phyloP scores from a whole-genome alignment of 2,329 filamentous ascomycete genomes.

The Fusarium nodosum region DNA sequence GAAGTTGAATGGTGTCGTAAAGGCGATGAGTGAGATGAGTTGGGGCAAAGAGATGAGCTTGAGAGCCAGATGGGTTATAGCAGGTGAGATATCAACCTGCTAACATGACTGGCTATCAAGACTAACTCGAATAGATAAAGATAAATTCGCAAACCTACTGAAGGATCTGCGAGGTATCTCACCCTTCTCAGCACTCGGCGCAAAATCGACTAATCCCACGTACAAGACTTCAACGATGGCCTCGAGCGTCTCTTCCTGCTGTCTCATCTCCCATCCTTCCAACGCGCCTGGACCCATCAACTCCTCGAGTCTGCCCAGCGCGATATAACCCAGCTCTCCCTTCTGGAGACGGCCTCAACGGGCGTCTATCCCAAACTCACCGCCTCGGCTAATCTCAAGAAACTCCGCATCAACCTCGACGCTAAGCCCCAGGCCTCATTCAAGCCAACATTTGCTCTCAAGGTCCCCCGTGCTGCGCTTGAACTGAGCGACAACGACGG shows the following conservation, averaged over 20 bases:
- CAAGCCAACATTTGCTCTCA: constrained; percentile 59
- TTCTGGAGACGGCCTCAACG: constrained; percentile 59
- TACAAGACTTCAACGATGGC: constrained; percentile 62
- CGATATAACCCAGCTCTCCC: constrained; percentile 58
- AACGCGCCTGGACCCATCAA: constrained; percentile 62
- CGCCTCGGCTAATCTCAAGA: constrained; percentile 60
- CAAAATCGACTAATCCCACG: constrained; percentile 1
- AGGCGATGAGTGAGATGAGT: constrained; percentile 47
- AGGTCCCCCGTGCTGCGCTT: constrained; percentile 55
- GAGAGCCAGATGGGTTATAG: constrained; percentile 61
- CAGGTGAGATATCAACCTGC: constrained; percentile 47
- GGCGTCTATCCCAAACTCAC: constrained; percentile 60
- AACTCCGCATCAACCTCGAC: constrained; percentile 63
- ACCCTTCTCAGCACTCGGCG: not conserved
- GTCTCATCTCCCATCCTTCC: constrained; percentile 58
- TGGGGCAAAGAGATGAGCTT: constrained; percentile 55
- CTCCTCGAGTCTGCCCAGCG: constrained; percentile 61
- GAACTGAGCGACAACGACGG: constrained; percentile 30
- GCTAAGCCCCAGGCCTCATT: constrained; percentile 57
- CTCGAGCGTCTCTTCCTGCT: constrained; percentile 62
- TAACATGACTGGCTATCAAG: not conserved
- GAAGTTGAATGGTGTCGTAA: constrained; percentile 38
- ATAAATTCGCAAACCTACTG: constrained; percentile 59
- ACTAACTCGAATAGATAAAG: constrained; percentile 55
- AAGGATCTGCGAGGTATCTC: constrained; percentile 57